Percentiles rank a stretch among this genome's conserved stretches.
Conservation (phyloP, 371 early-diverging fungal species). For the Syncephalis plumigaleata region DNA sequence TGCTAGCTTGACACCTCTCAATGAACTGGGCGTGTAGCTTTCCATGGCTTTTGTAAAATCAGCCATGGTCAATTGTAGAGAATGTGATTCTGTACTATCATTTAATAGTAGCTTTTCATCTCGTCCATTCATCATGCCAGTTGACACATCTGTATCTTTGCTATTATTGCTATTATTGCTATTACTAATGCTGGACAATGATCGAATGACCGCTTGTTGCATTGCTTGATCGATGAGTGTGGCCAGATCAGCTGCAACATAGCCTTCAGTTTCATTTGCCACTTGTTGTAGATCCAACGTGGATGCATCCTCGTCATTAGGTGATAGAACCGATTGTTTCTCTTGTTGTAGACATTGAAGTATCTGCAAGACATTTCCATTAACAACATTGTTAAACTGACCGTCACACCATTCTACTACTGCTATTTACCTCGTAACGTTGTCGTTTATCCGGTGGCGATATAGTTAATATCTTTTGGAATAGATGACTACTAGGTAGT, state of each 20-base stretch:
- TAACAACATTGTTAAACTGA: no score
- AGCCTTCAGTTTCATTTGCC: conserved; percentile 77
- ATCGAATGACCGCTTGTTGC: conserved; percentile 63
- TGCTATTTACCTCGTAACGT: conserved; percentile 34
- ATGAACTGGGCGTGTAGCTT: conserved; percentile 63
- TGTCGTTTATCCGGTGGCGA: conserved; percentile 48
- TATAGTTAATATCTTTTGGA: conserved; percentile 46
- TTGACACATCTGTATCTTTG: no score
- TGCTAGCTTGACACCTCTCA: conserved; percentile 67
- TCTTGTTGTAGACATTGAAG: no score
- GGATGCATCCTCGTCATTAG: conserved; percentile 15
- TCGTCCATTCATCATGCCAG: no score
- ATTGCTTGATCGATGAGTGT: conserved; percentile 62
- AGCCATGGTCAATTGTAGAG: neutral
- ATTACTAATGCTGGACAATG: no score
- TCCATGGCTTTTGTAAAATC: conserved; percentile 60
- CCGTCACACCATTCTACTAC: no score
- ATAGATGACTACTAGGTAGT: conserved; percentile 40
- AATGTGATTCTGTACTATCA: conserved; percentile 1
- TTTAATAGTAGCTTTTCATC: no score
- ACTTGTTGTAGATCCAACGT: conserved; percentile 44
- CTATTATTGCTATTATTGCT: no score
- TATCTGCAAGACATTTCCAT: no score
- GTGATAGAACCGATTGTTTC: neutral
- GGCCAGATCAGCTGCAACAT: conserved; percentile 65